phyloP scores from a whole-genome alignment of 768 basidiomycete species.

The Pulveroboletus sp. region DNA sequence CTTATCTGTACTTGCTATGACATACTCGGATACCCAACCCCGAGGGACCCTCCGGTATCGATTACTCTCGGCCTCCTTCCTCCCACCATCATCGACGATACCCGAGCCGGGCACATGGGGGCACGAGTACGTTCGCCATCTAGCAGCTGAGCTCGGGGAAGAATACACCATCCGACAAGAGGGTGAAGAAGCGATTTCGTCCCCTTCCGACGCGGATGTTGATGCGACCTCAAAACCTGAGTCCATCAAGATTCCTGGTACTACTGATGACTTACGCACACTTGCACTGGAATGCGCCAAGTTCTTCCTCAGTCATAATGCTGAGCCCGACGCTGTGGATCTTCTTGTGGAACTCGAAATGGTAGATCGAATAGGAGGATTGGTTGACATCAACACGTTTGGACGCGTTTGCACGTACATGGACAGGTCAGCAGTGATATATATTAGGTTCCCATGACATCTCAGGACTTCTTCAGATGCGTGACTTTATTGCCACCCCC shows the following conservation, averaged over 20 bases:
- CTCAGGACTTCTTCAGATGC: constrained; percentile 45
- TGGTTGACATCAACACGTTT: constrained; percentile 87
- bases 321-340: constrained; percentile 97
- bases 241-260: constrained; percentile 39
- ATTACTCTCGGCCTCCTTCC: constrained; percentile 69
- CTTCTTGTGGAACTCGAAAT: constrained; percentile 91
- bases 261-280: constrained; percentile 66
- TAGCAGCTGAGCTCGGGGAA: constrained; percentile 93
- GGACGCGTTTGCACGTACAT: constrained; percentile 92
- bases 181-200: constrained; percentile 34
- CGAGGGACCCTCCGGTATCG: constrained; percentile 94
- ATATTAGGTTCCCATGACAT: neutral
- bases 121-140: constrained; percentile 96
- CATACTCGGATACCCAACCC: constrained; percentile 96
- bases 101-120: constrained; percentile 97
- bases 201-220: constrained; percentile 23
- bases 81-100: constrained; percentile 59
- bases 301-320: constrained; percentile 90
- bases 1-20: constrained; percentile 97
- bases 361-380: constrained; percentile 65
- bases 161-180: constrained; percentile 77
- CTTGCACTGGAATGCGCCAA: constrained; percentile 81
- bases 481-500: constrained; percentile 88
- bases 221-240: constrained; percentile 30
- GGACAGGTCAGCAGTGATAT: constrained; percentile 60